These are phyloP conservation scores for Alternaria longipes DNA, from an alignment of 2,329 filamentous ascomycete species.

Conservation along the genomic window DNA sequence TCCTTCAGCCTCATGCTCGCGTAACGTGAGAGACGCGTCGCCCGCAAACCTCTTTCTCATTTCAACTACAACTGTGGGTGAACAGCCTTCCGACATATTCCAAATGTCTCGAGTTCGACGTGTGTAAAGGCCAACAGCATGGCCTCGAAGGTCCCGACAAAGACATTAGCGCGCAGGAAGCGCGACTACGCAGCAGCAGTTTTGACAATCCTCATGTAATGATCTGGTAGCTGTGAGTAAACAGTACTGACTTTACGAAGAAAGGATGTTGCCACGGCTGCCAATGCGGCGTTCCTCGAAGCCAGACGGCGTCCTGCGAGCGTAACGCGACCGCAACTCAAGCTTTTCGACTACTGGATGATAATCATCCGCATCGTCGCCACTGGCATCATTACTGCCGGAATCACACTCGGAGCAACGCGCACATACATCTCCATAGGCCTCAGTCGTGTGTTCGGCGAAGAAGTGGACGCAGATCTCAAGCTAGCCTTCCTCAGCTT, in stretches of 20 bases:
- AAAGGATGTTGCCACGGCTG: background rate
- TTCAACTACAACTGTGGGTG: too few species aligned
- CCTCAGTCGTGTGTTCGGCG: background rate
- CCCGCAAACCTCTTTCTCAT: background rate
- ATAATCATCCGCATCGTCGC: background rate
- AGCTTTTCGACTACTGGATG: background rate
- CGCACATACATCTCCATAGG: background rate
- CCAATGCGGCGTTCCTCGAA: background rate
- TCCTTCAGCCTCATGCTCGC: background rate
- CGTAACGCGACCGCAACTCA: background rate
- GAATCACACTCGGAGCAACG: background rate
- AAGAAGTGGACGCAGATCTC: slow-evolving; percentile 10
- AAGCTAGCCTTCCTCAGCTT: slow-evolving; percentile 15
- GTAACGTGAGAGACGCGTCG: background rate
- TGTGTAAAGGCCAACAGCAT: background rate
- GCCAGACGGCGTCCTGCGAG: background rate
- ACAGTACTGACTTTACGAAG: background rate
- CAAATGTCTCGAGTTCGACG: background rate
- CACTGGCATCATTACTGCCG: background rate
- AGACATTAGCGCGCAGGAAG: background rate
- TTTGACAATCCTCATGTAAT: background rate
- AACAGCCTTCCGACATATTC: background rate
- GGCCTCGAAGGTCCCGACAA: background rate
- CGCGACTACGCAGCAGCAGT: background rate
- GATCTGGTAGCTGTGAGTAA: background rate